Evolutionary conservation across 768 basidiomycete species (phyloP).

Genomic region (Pleurotus pulmonarius): DNA sequence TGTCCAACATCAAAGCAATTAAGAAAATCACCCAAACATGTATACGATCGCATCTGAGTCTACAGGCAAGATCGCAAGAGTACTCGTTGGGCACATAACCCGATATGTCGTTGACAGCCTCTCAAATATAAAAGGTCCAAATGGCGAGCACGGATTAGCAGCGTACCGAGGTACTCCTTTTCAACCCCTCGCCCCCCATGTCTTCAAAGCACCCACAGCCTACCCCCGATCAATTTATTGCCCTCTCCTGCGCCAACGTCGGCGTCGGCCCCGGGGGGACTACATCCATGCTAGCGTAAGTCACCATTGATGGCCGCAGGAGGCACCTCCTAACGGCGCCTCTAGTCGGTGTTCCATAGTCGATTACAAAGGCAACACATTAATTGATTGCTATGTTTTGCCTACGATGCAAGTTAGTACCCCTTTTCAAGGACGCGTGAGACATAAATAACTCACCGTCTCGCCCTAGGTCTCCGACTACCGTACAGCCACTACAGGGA

Average conservation of each 20-base stretch:
- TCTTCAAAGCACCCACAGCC: slow-evolving; percentile 30
- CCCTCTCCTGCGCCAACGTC: slow-evolving; percentile 65
- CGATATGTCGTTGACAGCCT: slow-evolving; percentile 2
- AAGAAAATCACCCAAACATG: slow-evolving; percentile 24
- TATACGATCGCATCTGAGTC: slow-evolving; percentile 24
- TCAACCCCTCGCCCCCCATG: slow-evolving; percentile 16
- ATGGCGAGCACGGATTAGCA: background rate
- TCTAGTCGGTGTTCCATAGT: slow-evolving; percentile 46
- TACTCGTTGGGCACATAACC: background rate
- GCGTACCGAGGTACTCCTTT: slow-evolving; percentile 7
- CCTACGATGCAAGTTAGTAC: slow-evolving; percentile 49
- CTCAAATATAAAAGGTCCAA: background rate
- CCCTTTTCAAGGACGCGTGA: background rate
- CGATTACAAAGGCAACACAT: slow-evolving; percentile 50
- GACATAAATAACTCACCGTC: background rate
- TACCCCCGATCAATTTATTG: slow-evolving; percentile 43
- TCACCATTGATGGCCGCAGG: slow-evolving; percentile 10
- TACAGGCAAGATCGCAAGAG: background rate
- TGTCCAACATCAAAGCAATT: slow-evolving; percentile 15
- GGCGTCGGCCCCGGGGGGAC: slow-evolving; percentile 80
- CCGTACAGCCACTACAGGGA: slow-evolving; percentile 60
- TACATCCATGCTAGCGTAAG: slow-evolving; percentile 80
- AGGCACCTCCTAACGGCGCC: background rate
- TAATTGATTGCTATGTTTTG: slow-evolving; percentile 63
- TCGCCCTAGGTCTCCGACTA: slow-evolving; percentile 62